Percentiles rank a stretch among this genome's conserved stretches.
Evolutionary conservation across 768 basidiomycete species (phyloP).

Genomic region (Tulasnella calospora): DNA sequence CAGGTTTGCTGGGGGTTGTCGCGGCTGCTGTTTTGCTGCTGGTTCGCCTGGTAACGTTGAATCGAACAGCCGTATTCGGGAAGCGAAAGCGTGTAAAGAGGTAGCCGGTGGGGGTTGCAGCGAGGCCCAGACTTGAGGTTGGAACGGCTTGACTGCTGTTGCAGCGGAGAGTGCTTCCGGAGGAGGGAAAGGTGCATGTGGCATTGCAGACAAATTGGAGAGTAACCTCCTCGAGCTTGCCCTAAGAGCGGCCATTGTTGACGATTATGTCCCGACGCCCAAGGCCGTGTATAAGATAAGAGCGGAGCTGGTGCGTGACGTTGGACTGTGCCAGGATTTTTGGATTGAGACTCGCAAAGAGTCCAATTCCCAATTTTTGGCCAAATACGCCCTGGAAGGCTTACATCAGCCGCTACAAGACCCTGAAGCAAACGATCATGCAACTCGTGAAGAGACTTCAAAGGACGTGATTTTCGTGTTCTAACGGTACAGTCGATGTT

Average conservation of each 20-base stretch:
- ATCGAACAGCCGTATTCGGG: constrained; percentile 65
- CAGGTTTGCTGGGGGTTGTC: not conserved
- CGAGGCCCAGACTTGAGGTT: constrained; percentile 49
- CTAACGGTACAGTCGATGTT: not conserved
- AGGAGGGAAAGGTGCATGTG: constrained; percentile 24
- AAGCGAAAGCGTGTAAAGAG: constrained; percentile 68
- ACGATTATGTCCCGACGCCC: not conserved
- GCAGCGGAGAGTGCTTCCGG: constrained; percentile 24
- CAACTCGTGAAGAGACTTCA: not conserved
- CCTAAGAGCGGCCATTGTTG: constrained; percentile 5
- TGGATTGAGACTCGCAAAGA: not conserved
- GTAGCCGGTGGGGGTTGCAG: constrained; percentile 67
- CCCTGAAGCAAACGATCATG: not conserved
- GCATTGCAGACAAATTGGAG: constrained; percentile 20
- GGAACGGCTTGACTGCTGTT: constrained; percentile 24
- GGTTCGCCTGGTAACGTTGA: constrained; percentile 33
- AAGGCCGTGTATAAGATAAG: not conserved
- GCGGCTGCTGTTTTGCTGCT: not conserved
- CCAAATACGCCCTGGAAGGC: constrained; percentile 3
- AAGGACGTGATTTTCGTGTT: not conserved
- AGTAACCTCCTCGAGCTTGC: constrained; percentile 13
- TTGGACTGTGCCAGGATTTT: not conserved
- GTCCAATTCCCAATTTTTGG: constrained; percentile 10
- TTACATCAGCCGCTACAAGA: not conserved
- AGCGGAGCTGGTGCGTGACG: not conserved